Base-by-base conservation (phyloP, 768 basidiomycete species). In the Pholiota microspora region DNA sequence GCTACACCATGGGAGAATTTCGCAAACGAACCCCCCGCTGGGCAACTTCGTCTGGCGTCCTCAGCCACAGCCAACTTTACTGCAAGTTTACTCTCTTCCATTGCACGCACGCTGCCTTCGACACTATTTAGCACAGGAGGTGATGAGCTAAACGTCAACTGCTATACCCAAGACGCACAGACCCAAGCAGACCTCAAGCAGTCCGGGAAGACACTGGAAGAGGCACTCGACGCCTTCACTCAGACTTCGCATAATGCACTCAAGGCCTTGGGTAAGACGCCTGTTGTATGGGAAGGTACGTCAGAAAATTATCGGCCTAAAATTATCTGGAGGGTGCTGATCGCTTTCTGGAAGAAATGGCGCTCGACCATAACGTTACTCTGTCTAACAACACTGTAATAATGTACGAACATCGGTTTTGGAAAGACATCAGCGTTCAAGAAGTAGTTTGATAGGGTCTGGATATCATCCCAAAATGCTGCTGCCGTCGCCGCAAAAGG, bases 221-320 rank as follows among this genome's bases (percentile, higher is more conserved):
- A 88, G 51, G 89, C 89, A 0, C 69, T 94, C 34, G 75, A 81
- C 59, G 60, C 64, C 2, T 94, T 93, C 62, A 83, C 81, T 0
- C 67, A 79, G 50, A 74, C 73, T 0, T 84, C 83, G 1, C 91
- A 92, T 64, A 66, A 62, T 0, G 78, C 80, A 2, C 68, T 94
- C 45, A 71, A 67, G 7, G 68, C 69, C 0, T 62, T 77, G 1
- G 85, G 84, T 0, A 94, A 93, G 71, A 87, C 80, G 0, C 85
- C 90, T 1, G 83, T 92, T 28, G 89, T 94, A 5, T 93, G 90
- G 88, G 85, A 94, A 73, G 84, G 84, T 82, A 23, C 7, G 69
- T 31, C 29, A 12, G 7, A 31, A 6, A 31, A 6, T 59, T 35
- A 4, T 49, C 45, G 24, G 18, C 6, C 18, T 35, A 23, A 16